These are phyloP conservation scores for Citrus hindsii DNA, from an alignment of 345 rosid species.

Conservation along the genomic window DNA sequence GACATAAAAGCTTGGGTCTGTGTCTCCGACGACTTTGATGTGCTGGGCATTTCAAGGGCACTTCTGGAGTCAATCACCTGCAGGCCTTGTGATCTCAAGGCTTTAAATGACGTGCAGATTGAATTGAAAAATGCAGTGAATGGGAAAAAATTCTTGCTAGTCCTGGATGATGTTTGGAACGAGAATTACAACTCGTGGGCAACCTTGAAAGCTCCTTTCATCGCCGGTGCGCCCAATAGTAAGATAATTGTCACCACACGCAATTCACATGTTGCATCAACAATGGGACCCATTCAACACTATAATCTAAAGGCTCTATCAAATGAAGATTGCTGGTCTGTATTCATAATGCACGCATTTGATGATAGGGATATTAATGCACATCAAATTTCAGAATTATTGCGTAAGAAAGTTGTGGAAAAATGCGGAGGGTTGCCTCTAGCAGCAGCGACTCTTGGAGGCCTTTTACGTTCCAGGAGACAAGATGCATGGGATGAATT, in stretches of 20 bases:
- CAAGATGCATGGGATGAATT: not conserved
- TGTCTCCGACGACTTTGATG: not conserved
- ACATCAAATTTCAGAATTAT: not conserved
- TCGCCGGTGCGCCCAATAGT: not conserved
- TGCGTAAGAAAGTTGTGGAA: not conserved
- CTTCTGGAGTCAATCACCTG: not conserved
- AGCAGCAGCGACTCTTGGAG: not conserved
- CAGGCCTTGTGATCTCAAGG: not conserved
- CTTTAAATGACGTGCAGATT: not conserved
- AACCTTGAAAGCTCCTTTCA: not conserved
- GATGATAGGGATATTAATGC: not conserved
- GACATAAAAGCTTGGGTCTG: not conserved
- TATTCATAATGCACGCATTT: not conserved
- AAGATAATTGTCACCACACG: not conserved
- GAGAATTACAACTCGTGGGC: not conserved
- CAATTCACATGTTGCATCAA: not conserved
- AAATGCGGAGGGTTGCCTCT: not conserved
- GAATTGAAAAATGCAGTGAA: not conserved
- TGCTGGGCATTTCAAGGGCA: not conserved
- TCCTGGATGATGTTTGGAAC: too few species aligned
- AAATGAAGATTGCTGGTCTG: conserved; percentile 9
- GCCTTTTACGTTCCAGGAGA: not conserved
- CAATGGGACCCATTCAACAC: not conserved
- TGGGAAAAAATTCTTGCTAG: too few species aligned
- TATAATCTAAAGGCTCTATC: not conserved